Evolutionary conservation across 2,329 filamentous ascomycete species (phyloP), one percentile per base, ranked within the genome.

Genomic region (Xylaria sp.): DNA sequence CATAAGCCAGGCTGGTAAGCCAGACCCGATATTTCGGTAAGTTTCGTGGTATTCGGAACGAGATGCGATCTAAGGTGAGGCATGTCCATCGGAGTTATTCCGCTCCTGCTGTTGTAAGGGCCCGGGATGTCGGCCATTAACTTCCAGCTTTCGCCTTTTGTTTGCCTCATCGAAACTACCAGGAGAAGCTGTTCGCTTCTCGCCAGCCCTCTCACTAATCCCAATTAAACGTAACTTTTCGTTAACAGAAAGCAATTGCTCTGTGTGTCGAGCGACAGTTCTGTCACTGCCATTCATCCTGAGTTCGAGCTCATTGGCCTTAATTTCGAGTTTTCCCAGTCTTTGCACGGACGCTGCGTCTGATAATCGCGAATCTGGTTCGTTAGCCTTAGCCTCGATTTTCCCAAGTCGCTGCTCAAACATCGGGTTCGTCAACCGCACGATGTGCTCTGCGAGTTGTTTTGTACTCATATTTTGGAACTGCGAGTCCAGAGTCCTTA

Each of bases 391-490:
- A 13, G 1, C 13, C 25, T 71, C 71, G 6, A 68, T 23, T 56
- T 59, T 57, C 12, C 48, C 60, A 12, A 73, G 54, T 57, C 66
- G 64, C 20, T 67, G 68, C 43, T 72, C 69, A 20, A 60, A 1
- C 15, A 48, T 64, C 5, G 79, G 77, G 28, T 76, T 77, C 1
- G 80, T 28, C 2, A 72, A 66, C 49, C 79, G 77, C 33, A 83
- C 71, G 9, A 87, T 83, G 0, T 76, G 77, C 6, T 80, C 77
- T 15, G 81, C 82, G 31, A 86, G 76, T 1, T 77, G 72, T 55
- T 79, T 82, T 1, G 85, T 84, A 23, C 75, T 80, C 8, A 90
- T 75, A 70, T 86, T 87, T 64, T 83, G 83, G 68, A 83, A 88
- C 68, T 85, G 86, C 0, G 68, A 64, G 72, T 86, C 82, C 8